A percentile compares a stretch with the other conserved stretches of the same genome.
Conservation (phyloP, 1,139 yeast species). For the Meyerozyma carpophila region DNA sequence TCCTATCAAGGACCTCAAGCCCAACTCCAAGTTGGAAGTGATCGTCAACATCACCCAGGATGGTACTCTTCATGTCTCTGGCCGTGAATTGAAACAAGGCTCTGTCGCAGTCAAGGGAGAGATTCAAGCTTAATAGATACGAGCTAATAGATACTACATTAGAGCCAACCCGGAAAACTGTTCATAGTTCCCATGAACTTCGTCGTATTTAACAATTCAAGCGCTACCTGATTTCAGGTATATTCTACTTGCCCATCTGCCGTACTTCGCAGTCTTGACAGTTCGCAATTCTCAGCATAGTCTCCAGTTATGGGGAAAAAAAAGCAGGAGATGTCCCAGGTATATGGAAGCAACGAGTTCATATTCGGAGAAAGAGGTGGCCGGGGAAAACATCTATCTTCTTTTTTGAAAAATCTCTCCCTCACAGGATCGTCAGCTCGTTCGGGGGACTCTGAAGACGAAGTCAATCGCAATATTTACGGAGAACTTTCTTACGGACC, state of each 20-base stretch:
- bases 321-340: slow-evolving; percentile 56
- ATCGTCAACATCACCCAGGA: slow-evolving; percentile 80
- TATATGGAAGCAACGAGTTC: slow-evolving; percentile 53
- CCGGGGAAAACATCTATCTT: slow-evolving; percentile 54
- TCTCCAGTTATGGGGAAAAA: slow-evolving; percentile 33
- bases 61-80: slow-evolving; percentile 76
- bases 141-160: background rate
- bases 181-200: too few species aligned
- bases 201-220: too few species aligned
- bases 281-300: background rate
- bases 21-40: slow-evolving; percentile 69
- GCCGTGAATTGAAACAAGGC: slow-evolving; percentile 76
- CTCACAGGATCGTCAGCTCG: slow-evolving; percentile 16
- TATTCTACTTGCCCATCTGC: background rate
- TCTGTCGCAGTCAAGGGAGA: slow-evolving; percentile 49
- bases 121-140: slow-evolving; percentile 11
- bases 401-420: slow-evolving; percentile 52
- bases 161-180: too few species aligned
- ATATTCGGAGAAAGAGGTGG: slow-evolving; percentile 68
- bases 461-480: slow-evolving; percentile 35
- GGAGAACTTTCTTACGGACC: slow-evolving; percentile 32
- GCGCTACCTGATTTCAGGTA: too few species aligned
- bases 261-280: background rate
- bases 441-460: slow-evolving; percentile 17
- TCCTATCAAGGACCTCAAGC: slow-evolving; percentile 66